A percentile compares a stretch with the other conserved stretches of the same genome.
Conservation (phyloP, 2,329 filamentous ascomycete genomes). For the Cladophialophora carrionii region DNA sequence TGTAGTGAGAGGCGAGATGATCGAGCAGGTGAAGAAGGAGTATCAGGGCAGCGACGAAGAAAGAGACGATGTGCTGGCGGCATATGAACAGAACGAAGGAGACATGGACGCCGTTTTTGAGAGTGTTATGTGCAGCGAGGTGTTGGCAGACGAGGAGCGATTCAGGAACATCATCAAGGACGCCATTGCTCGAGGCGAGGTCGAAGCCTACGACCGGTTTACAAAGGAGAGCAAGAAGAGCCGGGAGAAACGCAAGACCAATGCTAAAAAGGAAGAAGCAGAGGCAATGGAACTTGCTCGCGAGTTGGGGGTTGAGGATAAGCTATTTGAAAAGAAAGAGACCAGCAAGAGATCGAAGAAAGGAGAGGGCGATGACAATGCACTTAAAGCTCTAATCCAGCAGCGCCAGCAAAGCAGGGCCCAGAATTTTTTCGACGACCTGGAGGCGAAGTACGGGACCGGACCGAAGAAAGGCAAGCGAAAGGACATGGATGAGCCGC, state of each 20-base stretch:
- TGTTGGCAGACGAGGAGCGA: slow-evolving; percentile 80
- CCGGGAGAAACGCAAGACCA: slow-evolving; percentile 61
- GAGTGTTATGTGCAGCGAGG: slow-evolving; percentile 81
- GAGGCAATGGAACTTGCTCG: slow-evolving; percentile 77
- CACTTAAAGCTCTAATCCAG: slow-evolving; percentile 62
- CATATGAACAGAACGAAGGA: slow-evolving; percentile 74
- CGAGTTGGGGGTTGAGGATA: slow-evolving; percentile 73
- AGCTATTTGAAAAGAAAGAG: slow-evolving; percentile 63
- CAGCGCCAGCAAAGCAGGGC: slow-evolving; percentile 54
- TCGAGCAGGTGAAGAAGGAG: slow-evolving; percentile 72
- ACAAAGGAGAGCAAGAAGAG: slow-evolving; percentile 71
- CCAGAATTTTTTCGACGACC: slow-evolving; percentile 67
- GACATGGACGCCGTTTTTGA: slow-evolving; percentile 78
- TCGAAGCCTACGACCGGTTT: slow-evolving; percentile 70
- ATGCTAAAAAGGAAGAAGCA: slow-evolving; percentile 67
- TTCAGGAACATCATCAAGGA: slow-evolving; percentile 80
- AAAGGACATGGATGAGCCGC: slow-evolving; percentile 57
- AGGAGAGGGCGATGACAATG: slow-evolving; percentile 44
- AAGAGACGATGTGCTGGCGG: slow-evolving; percentile 71
- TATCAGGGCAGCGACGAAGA: slow-evolving; percentile 92
- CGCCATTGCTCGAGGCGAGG: slow-evolving; percentile 72
- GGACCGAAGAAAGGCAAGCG: slow-evolving; percentile 49
- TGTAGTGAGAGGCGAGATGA: slow-evolving; percentile 72
- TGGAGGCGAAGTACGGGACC: slow-evolving; percentile 74
- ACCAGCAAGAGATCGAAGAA: slow-evolving; percentile 53